Conservation (phyloP, 2,329 filamentous ascomycete species). For the Penicillium olsonii region DNA sequence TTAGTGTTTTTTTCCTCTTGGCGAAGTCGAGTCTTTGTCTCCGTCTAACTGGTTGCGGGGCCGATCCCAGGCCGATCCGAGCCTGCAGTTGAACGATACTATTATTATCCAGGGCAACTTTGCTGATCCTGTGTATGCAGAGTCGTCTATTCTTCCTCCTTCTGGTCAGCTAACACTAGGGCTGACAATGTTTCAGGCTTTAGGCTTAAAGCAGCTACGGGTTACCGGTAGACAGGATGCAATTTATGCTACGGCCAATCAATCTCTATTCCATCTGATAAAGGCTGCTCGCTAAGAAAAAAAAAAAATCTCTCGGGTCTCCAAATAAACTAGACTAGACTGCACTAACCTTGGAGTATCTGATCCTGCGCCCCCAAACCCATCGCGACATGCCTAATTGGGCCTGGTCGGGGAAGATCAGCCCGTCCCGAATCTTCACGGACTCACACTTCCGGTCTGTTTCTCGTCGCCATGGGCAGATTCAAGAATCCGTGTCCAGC, state of each 20-base stretch:
- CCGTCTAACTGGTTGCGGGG: neutral
- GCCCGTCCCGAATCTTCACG: neutral
- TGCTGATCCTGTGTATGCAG: neutral
- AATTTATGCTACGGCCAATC: neutral
- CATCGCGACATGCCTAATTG: neutral
- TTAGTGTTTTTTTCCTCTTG: neutral
- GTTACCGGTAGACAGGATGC: neutral
- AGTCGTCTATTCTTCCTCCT: neutral
- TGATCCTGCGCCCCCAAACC: conserved; percentile 3
- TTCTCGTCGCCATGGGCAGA: too few species aligned
- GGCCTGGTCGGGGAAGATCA: neutral
- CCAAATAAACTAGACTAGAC: neutral
- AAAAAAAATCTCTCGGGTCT: too few species aligned
- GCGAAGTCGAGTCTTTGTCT: too few species aligned
- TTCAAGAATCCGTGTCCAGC: too few species aligned
- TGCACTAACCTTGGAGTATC: neutral
- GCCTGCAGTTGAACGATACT: neutral
- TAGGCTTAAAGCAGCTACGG: neutral
- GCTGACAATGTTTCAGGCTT: neutral
- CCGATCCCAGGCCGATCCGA: neutral
- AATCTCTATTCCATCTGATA: neutral
- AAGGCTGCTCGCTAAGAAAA: neutral
- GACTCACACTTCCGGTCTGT: neutral
- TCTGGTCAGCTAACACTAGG: neutral
- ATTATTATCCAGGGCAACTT: neutral